A percentile compares a stretch with the other conserved stretches of the same genome.
Conservation (phyloP, 306 rosid genomes). For the Oemleria cerasiformis region DNA sequence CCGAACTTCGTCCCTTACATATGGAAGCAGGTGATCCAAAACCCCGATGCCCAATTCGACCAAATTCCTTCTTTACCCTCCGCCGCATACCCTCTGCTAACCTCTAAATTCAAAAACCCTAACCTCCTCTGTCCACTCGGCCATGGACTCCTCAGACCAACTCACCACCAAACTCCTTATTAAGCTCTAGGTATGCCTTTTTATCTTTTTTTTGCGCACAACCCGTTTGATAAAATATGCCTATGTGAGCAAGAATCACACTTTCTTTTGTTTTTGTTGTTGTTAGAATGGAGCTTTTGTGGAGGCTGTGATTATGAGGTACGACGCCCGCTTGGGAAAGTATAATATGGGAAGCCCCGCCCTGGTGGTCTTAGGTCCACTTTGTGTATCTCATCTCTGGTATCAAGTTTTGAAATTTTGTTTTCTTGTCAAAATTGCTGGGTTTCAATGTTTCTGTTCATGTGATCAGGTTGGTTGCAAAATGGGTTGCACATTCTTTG, state of each 20-base stretch:
- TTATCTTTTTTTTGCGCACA: not conserved
- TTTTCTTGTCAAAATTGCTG: not conserved
- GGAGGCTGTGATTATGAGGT: conserved; percentile 89
- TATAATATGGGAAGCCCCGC: conserved; percentile 76
- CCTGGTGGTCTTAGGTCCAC: conserved; percentile 79
- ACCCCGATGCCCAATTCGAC: conserved; percentile 39
- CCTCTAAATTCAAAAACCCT: conserved; percentile 64
- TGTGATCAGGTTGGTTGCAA: conserved; percentile 79
- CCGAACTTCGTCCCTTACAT: conserved; percentile 53
- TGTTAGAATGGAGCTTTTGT: conserved; percentile 67
- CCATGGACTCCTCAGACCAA: conserved; percentile 65
- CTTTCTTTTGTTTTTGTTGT: not conserved
- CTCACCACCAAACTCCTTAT: conserved; percentile 86
- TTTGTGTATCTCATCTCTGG: conserved; percentile 90
- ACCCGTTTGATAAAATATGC: conserved; percentile 18
- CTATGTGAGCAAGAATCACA: not conserved
- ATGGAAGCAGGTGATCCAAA: conserved; percentile 65
- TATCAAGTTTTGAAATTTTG: conserved; percentile 10
- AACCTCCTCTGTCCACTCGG: conserved; percentile 71
- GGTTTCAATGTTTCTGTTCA: not conserved
- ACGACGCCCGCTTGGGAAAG: conserved; percentile 75
- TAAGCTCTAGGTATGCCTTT: conserved; percentile 50
- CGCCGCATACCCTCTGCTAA: conserved; percentile 56
- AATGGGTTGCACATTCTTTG: conserved; percentile 97
- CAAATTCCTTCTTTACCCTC: conserved; percentile 68